Conservation (phyloP, 768 basidiomycete species). For the Hypholoma fasciculare region DNA sequence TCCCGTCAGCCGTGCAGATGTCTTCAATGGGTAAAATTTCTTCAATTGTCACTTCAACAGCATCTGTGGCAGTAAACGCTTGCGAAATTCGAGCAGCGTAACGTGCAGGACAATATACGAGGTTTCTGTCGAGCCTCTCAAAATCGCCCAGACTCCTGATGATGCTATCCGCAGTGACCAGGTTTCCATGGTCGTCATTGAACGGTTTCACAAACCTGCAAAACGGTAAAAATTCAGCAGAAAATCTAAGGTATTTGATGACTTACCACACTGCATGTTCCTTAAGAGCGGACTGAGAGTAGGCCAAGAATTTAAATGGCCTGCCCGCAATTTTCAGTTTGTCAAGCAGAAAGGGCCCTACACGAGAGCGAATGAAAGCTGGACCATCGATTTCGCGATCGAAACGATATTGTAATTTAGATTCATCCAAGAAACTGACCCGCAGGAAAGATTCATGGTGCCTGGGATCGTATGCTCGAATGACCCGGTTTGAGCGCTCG, state of each 20-base stretch:
- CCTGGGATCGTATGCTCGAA: slow-evolving; percentile 46
- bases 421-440: slow-evolving; percentile 66
- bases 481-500: slow-evolving; percentile 63
- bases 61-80: slow-evolving; percentile 74
- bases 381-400: slow-evolving; percentile 57
- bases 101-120: slow-evolving; percentile 65
- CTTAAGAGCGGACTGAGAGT: slow-evolving; percentile 75
- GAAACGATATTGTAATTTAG: slow-evolving; percentile 48
- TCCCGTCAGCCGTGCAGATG: slow-evolving; percentile 28
- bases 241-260: background rate
- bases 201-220: slow-evolving; percentile 67
- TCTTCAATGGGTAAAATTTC: slow-evolving; percentile 47
- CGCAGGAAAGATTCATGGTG: slow-evolving; percentile 59
- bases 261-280: slow-evolving; percentile 59
- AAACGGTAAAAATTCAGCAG: background rate
- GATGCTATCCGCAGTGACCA: slow-evolving; percentile 45
- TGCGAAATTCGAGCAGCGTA: slow-evolving; percentile 74
- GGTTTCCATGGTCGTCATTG: slow-evolving; percentile 25
- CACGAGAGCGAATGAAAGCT: slow-evolving; percentile 46
- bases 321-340: slow-evolving; percentile 58
- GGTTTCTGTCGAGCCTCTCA: slow-evolving; percentile 39
- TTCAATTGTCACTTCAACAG: slow-evolving; percentile 44
- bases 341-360: slow-evolving; percentile 42
- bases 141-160: slow-evolving; percentile 59
- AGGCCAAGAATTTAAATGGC: slow-evolving; percentile 63